phyloP scores from a whole-genome alignment of 163 green algal species.

The Coccomyxa subellipsoidea region DNA sequence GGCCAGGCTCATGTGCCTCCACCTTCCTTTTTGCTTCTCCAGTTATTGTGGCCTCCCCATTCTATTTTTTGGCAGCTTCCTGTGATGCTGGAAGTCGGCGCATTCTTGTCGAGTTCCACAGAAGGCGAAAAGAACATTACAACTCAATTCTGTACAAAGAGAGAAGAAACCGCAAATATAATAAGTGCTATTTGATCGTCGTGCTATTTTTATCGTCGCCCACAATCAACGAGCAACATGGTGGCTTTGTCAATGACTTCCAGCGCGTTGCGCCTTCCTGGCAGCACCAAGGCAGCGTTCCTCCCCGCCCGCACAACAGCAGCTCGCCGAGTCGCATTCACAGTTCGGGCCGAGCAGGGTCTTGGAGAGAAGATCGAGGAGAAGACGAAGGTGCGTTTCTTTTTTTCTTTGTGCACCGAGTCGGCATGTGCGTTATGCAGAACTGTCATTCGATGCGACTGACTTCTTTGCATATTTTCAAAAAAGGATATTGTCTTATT shows the following conservation, averaged over 20 bases:
- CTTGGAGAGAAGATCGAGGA: slow-evolving; percentile 1
- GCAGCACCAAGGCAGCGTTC: neutral
- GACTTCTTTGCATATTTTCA: no score
- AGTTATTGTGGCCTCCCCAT: neutral
- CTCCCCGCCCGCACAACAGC: neutral
- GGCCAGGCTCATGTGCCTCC: no score
- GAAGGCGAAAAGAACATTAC: no score
- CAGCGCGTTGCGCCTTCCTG: neutral
- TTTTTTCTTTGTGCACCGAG: no score
- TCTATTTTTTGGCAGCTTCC: neutral
- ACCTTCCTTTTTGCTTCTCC: no score
- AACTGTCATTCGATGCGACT: no score
- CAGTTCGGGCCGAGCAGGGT: neutral
- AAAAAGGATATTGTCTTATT: no score
- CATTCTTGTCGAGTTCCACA: neutral
- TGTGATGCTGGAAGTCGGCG: neutral
- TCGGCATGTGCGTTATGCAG: neutral
- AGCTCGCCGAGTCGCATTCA: neutral
- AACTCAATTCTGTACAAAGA: no score
- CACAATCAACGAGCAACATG: no score
- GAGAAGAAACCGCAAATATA: no score
- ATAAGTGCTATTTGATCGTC: no score
- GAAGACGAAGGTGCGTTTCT: slow-evolving; percentile 1
- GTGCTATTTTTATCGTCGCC: no score
- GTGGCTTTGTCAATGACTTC: neutral